Conservation (phyloP, 1,284 basidiomycete genomes). For the Naganishia sp. region DNA sequence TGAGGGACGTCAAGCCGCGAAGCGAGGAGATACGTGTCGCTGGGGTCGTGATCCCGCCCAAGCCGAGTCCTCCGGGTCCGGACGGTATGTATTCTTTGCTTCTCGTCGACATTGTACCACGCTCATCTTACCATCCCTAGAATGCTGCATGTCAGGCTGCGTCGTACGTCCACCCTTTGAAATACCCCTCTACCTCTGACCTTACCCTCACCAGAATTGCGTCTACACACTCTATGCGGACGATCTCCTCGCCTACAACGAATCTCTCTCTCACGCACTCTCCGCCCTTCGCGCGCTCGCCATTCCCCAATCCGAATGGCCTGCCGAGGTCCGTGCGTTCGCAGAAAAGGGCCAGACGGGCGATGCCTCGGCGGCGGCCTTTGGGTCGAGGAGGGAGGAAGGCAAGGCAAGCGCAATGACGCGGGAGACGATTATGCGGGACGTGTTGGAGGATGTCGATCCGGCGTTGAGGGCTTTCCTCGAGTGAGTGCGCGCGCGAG, state of each 20-base stretch:
- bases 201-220: constrained; percentile 29
- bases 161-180: constrained; percentile 27
- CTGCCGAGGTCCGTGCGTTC: constrained; percentile 13
- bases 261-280: constrained; percentile 20
- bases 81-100: constrained; percentile 29
- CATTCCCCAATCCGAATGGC: constrained; percentile 30
- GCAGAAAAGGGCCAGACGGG: not conserved
- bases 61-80: constrained; percentile 32
- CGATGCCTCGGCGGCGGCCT: constrained; percentile 2
- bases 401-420: not conserved
- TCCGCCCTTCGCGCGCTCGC: not conserved
- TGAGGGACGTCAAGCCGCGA: not conserved
- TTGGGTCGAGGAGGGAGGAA: not conserved
- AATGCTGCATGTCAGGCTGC: constrained; percentile 39
- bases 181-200: not conserved
- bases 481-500: constrained; percentile 29
- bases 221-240: constrained; percentile 34
- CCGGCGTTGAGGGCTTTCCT: constrained; percentile 33
- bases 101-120: not conserved
- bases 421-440: constrained; percentile 26
- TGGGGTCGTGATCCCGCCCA: constrained; percentile 31
- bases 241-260: constrained; percentile 32
- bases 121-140: constrained; percentile 12
- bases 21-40: constrained; percentile 14
- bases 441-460: constrained; percentile 31